Base-by-base conservation (phyloP, 495 filamentous ascomycete species). In the Penicillium coprophilum region DNA sequence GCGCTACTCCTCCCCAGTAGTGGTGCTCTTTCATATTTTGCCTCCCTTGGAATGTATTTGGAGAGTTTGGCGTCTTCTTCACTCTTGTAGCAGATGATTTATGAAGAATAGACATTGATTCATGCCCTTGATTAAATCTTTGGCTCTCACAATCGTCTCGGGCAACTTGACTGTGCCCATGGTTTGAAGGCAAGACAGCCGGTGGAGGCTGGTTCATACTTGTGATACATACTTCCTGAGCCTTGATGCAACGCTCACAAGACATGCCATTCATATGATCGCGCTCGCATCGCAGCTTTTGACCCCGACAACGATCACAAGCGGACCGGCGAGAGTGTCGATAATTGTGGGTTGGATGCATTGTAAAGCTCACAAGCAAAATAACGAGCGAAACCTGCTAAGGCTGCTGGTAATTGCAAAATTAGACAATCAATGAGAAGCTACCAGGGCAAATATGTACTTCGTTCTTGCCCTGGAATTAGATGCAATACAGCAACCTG, bases 271-370 rank as follows among this genome's bases (percentile, higher is more conserved):
- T 59, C 19, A 64, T 44, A 39, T 64, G 61, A 65, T 66, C 69
- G 8, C 73, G 64, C 21, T 74, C 54, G 58, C 74, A 77, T 17
- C 71, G 67, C 12, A 76, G 52, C 52, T 76, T 77, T 30, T 72
- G 70, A 12, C 66, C 70, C n/a, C 72, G 71, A 44, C 73, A 77
- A n/a, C 71, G 64, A 61, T 77, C 73, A 30, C 73, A 77, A 19
- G 74, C 74, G 3, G 71, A 77, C 9, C 74, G 56, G 34, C 74
- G 65, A 13, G 72, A 68, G 19, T 65, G 67, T 12, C 62, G 50
- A 45, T 66, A 68, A 28, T 62, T 67, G 4, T 58, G 27, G 41
- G 44, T 31, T 21, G 60, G 32, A n/a, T 66, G 59, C 64, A 67
- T 69, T 21, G 6, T 28, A 13, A 41, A 11, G 4, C 19, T 12